These are phyloP conservation scores for Monilinia fructicola DNA, from an alignment of 2,329 filamentous ascomycete species.

Conservation along the genomic window DNA sequence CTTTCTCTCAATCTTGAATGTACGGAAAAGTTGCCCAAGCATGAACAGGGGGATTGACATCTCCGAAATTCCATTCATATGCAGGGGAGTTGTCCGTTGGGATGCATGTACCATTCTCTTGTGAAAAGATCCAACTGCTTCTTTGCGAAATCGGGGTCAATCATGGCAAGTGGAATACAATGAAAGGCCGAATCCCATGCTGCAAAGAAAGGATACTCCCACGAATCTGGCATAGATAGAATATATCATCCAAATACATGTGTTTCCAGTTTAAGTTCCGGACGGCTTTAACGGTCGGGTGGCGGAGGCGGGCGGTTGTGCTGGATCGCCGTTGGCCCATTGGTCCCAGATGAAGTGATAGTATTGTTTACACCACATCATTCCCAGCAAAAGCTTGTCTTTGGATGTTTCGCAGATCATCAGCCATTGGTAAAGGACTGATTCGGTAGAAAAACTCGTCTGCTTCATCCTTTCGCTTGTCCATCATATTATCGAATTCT, in stretches of 20 bases:
- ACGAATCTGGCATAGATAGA: constrained; percentile 95
- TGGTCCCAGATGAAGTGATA: constrained; percentile 98
- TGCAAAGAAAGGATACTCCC: constrained; percentile 98
- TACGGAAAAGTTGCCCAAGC: constrained; percentile 95
- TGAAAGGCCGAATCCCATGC: constrained; percentile 98
- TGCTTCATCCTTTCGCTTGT: constrained; percentile 81
- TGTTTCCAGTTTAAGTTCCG: constrained; percentile 92
- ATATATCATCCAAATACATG: constrained; percentile 95
- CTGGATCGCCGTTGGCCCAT: constrained; percentile 92
- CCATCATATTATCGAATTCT: constrained; percentile 85
- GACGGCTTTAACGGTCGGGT: constrained; percentile 69
- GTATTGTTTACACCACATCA: constrained; percentile 98
- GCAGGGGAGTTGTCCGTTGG: constrained; percentile 93
- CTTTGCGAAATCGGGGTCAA: constrained; percentile 96
- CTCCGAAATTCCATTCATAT: constrained; percentile 95
- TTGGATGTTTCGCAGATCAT: constrained; percentile 92
- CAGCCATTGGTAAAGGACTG: constrained; percentile 88
- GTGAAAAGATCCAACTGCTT: constrained; percentile 96
- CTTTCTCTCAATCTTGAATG: constrained; percentile 98
- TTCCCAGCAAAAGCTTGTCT: constrained; percentile 91
- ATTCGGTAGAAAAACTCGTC: constrained; percentile 95
- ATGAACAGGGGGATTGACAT: constrained; percentile 95
- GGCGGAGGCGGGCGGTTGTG: constrained; percentile 87
- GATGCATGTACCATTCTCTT: constrained; percentile 98
- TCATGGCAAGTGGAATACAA: constrained; percentile 93